phyloP scores from a whole-genome alignment of 495 filamentous ascomycete genomes.

The Podospora didyma region DNA sequence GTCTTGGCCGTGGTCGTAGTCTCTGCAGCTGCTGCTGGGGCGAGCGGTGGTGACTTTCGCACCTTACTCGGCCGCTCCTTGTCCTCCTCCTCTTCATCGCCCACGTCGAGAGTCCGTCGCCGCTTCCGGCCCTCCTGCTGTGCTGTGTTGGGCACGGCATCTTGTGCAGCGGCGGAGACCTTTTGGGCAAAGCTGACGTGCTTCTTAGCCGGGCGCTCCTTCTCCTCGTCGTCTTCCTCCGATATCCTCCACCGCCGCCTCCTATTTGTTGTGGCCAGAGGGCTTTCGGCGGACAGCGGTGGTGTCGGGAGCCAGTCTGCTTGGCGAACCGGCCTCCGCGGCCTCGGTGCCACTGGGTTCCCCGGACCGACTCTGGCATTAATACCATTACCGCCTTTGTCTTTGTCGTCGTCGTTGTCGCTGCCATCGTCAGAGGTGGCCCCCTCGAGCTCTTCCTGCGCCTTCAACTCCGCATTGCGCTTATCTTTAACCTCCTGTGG shows the following conservation, averaged over 20 bases:
- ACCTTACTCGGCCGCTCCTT: background rate
- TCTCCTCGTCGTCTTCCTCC: background rate
- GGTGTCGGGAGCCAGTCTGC: background rate
- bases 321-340: background rate
- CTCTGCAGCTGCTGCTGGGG: too few species aligned
- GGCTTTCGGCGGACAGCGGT: background rate
- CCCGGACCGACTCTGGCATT: background rate
- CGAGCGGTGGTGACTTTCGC: background rate
- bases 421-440: background rate
- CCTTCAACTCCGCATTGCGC: background rate
- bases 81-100: background rate
- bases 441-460: background rate
- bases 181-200: background rate
- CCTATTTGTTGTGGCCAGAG: background rate
- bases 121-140: slow-evolving; percentile 1
- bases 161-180: slow-evolving; percentile 1
- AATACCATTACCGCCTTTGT: too few species aligned
- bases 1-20: too few species aligned
- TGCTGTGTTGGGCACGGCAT: background rate
- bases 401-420: background rate
- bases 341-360: background rate
- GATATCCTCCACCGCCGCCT: slow-evolving; percentile 1
- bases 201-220: background rate
- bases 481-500: background rate
- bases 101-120: background rate